Base-by-base conservation (phyloP, 2,329 filamentous ascomycete species). In the Sphaerulina musiva region DNA sequence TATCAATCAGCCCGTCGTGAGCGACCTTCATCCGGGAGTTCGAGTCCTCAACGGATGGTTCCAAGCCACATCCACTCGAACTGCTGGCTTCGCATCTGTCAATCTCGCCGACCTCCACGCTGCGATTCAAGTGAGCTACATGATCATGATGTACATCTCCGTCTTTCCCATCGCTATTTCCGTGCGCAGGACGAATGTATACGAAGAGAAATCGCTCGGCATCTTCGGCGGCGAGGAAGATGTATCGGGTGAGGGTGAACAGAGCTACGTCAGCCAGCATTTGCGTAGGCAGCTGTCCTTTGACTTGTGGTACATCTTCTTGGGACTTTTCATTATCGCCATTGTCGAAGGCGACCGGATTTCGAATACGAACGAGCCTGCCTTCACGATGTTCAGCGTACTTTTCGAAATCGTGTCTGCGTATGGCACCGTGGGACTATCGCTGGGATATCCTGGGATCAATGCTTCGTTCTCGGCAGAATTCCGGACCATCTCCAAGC, bases 61-160 rank as follows among this genome's bases (percentile, higher is more conserved):
- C 68, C 91, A 96, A 70, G 92, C 92, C 1, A 84, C 86, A 0
- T 85, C 89, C 4, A 97, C 92, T 1, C 79, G 93, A 67, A 97
- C 93, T 0, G 92, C 93, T 3, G 92, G 93, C 0, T 95, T 96
- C 66, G 79, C 87, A 1, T 87, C 87, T 31, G 81, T 97, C 62
- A 89, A 86, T 67, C 74, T 97, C 39, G 76, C 86, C 1, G 74
- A 80, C 0, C 76, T 98, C 1, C 91, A 97, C 62, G 91, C 93
- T 1, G 93, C 87, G 2, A 89, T 96, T 54, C 91, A 95, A 65
- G 89, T 95, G 11, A 89, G 90, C 23, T 97, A 96, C 73, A 77
- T 97, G 72, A 85, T 97, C 71, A 97, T 97, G 93, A 97, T 97
- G 93, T 97, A 97, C 72, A 95, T 97, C 58, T 95, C 91, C 54